phyloP scores from a whole-genome alignment of 2,329 filamentous ascomycete species.

The Plenodomus lindquistii region DNA sequence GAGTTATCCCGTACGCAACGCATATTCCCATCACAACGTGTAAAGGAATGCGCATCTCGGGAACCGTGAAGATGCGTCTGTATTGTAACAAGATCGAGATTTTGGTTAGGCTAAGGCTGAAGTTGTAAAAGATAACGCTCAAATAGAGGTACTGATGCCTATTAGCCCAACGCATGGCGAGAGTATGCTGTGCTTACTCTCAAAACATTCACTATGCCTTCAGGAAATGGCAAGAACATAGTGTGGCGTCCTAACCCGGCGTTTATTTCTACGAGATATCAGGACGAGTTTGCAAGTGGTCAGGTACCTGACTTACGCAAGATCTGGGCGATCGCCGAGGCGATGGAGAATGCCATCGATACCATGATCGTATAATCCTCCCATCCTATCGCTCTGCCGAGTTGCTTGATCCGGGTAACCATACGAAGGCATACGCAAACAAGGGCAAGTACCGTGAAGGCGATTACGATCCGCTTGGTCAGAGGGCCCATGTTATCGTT shows the following conservation, averaged over 20 bases:
- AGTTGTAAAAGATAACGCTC: slow-evolving; percentile 31
- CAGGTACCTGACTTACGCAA: slow-evolving; percentile 13
- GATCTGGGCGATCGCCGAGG: slow-evolving; percentile 14
- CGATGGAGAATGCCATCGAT: slow-evolving; percentile 20
- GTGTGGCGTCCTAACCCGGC: slow-evolving; percentile 30
- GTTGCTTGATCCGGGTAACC: slow-evolving; percentile 21
- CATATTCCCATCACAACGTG: slow-evolving; percentile 26
- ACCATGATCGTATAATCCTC: slow-evolving; percentile 28
- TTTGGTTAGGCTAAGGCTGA: slow-evolving; percentile 28
- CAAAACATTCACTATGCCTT: slow-evolving; percentile 9
- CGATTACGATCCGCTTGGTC: slow-evolving; percentile 16
- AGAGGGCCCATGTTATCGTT: slow-evolving; percentile 21
- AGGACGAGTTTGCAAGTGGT: neutral
- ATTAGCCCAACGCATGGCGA: slow-evolving; percentile 3
- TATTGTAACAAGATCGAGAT: slow-evolving; percentile 36
- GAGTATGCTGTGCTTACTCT: slow-evolving; percentile 12
- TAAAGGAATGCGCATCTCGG: slow-evolving; percentile 26
- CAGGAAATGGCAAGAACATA: slow-evolving; percentile 21
- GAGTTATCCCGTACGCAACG: slow-evolving; percentile 15
- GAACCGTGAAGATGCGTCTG: slow-evolving; percentile 28
- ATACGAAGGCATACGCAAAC: slow-evolving; percentile 25
- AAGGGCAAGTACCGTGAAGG: slow-evolving; percentile 24
- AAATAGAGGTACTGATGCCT: slow-evolving; percentile 26
- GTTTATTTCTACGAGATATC: slow-evolving; percentile 16
- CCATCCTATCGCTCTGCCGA: slow-evolving; percentile 16